Evolutionary conservation across 345 rosid species (phyloP), one percentile per base, ranked within the genome.

Genomic region (Eucalyptus sp.): DNA sequence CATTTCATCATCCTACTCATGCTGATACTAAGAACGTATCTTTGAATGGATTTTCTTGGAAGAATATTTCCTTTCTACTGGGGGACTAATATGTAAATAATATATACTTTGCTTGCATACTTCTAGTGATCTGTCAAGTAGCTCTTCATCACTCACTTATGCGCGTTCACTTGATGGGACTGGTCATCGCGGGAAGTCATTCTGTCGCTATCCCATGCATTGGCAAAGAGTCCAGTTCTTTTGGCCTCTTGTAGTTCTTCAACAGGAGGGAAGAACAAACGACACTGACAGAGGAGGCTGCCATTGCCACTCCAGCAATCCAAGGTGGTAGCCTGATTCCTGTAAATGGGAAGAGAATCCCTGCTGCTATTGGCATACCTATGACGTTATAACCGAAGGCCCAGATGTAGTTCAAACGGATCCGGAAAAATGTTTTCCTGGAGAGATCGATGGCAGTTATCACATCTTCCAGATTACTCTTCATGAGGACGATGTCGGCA

Each of bases 261-360:
- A 97, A 88, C 91, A 96, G 90, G 87, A 96, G 97, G 54, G 98
- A 96, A 89, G 97, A 95, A 87, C 98, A 94, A 43, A 96, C 98
- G 27, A 96, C 98, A 89, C 98, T 95, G 86, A 97, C 97, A 3
- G 98, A 96, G 87, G 99, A 97, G 44, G 97, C 97, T 60, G 98
- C 98, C 99, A 97, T 97, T 81, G 98, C 97, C 18, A 96, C 98
- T 79, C 98, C 99, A 60, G 99, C 99, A 49, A 97, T 93, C 99
- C 99, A 97, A 4, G 99, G 99, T 7, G 98, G 98, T 71, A 97
- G 91, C 68, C 98, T 94, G 89, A 95, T 93, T 62, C 95, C 91
- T 0, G 95, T 93, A 3, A 87, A 86, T 3, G 98, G 99, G 86
- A 95, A 97, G 71, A 97, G 95, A 12, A 94, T 94, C 4, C 99